phyloP scores from a whole-genome alignment of 306 rosid species.

The Cyamopsis tetragonoloba region DNA sequence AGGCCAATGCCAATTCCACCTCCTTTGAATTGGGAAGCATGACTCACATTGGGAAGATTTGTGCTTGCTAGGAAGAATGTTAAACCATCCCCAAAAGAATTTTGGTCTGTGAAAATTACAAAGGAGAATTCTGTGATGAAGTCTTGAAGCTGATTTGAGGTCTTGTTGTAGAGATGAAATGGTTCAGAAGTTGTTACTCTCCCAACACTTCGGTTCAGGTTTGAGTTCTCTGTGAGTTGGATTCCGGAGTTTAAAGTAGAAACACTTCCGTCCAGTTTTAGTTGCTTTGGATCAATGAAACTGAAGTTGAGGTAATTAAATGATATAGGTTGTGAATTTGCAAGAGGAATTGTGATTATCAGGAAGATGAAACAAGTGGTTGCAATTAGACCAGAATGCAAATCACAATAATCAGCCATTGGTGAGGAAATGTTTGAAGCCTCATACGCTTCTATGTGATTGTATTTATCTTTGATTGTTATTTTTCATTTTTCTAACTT shows the following conservation, averaged over 20 bases:
- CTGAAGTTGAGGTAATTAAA: background rate
- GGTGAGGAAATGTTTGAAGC: background rate
- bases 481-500: background rate
- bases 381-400: background rate
- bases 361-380: background rate
- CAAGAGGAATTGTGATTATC: background rate
- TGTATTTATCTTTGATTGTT: background rate
- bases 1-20: slow-evolving; percentile 33
- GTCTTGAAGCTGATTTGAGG: slow-evolving; percentile 11
- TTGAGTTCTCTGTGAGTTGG: background rate
- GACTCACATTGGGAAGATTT: background rate
- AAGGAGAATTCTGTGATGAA: slow-evolving; percentile 41
- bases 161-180: slow-evolving; percentile 31
- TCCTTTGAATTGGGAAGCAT: background rate
- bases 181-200: background rate
- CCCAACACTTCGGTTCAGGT: background rate
- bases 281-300: background rate
- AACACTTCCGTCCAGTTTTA: slow-evolving; percentile 8
- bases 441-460: background rate
- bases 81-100: slow-evolving; percentile 24
- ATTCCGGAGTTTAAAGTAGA: background rate
- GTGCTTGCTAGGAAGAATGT: slow-evolving; percentile 41
- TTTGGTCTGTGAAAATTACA: slow-evolving; percentile 4
- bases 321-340: background rate
- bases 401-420: background rate